Conservation (phyloP, 1,284 basidiomycete genomes). For the Coniferiporia weirii region DNA sequence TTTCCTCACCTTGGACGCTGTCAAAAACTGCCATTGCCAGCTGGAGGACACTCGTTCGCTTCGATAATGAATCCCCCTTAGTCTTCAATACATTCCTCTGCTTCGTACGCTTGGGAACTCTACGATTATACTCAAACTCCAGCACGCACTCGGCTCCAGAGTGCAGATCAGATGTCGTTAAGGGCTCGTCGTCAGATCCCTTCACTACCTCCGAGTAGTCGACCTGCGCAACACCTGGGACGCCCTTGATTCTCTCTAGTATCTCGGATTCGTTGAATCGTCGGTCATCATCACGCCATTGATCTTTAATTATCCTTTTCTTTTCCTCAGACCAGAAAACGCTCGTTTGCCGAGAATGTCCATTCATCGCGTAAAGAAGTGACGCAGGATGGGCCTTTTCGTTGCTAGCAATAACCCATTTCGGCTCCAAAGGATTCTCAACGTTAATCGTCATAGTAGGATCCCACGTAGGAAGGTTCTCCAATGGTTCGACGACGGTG, state of each 20-base stretch:
- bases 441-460: not conserved
- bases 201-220: not conserved
- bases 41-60: not conserved
- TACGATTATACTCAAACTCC: not conserved
- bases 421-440: not conserved
- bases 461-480: too few relatives aligned
- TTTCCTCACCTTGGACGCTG: not conserved
- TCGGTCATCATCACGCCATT: not conserved
- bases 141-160: not conserved
- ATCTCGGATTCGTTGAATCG: not conserved
- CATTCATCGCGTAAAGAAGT: not conserved
- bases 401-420: not conserved
- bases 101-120: not conserved
- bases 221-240: not conserved
- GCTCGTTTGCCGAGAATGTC: not conserved
- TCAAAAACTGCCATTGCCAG: not conserved
- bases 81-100: not conserved
- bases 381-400: not conserved
- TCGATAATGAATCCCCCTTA: not conserved
- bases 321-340: not conserved
- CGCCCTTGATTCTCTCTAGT: not conserved
- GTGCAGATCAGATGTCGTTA: not conserved
- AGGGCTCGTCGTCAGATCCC: not conserved
- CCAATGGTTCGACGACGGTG: too few relatives aligned
- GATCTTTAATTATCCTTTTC: not conserved